Conservation (phyloP, 2,329 filamentous ascomycete genomes). For the Mycosphaerelloides madeirae region DNA sequence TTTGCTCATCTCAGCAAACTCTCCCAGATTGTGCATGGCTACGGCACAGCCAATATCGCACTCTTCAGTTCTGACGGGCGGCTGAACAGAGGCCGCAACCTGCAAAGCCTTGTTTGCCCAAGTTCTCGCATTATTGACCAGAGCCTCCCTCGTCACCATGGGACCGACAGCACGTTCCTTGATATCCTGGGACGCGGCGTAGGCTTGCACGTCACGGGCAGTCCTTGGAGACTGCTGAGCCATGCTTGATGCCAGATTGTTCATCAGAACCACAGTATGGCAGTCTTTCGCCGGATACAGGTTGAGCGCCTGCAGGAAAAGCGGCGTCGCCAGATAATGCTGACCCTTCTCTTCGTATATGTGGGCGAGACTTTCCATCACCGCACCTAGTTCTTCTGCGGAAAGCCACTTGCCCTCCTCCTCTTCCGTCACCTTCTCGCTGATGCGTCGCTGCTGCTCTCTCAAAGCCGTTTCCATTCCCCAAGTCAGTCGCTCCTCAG, state of each 20-base stretch:
- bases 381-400: constrained; percentile 66
- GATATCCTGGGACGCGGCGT: constrained; percentile 32
- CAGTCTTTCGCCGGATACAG: constrained; percentile 62
- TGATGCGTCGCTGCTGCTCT: constrained; percentile 64
- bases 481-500: constrained; percentile 71
- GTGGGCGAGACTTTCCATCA: constrained; percentile 71
- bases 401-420: constrained; percentile 69
- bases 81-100: constrained; percentile 60
- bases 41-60: constrained; percentile 81
- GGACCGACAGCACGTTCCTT: constrained; percentile 37
- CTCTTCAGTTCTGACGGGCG: constrained; percentile 65
- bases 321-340: constrained; percentile 75
- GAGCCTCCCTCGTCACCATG: constrained; percentile 50
- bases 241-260: constrained; percentile 71
- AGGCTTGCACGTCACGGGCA: constrained; percentile 26
- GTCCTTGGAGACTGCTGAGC: constrained; percentile 56
- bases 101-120: constrained; percentile 76
- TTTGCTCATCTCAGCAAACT: constrained; percentile 72
- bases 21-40: constrained; percentile 79
- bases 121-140: constrained; percentile 64
- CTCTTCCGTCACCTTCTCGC: constrained; percentile 48
- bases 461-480: constrained; percentile 74
- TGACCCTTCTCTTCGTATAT: constrained; percentile 70
- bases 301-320: constrained; percentile 79
- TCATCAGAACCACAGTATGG: constrained; percentile 80